Base-by-base conservation (phyloP, 345 rosid species). In the Corymbia maculata region DNA sequence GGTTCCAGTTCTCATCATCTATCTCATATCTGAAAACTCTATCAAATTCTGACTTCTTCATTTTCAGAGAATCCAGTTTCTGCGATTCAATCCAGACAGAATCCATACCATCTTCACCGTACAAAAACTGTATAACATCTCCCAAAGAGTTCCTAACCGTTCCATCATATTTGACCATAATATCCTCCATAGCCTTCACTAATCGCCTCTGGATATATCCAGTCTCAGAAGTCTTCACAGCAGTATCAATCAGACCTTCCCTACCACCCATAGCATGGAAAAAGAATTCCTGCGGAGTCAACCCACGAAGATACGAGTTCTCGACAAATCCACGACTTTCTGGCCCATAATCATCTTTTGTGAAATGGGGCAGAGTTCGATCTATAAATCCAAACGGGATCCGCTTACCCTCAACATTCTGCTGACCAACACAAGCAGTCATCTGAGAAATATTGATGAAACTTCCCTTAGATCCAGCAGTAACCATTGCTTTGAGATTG, bases 251-350 rank as follows among this genome's bases (percentile, higher is more conserved):
- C 86, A 97, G 99, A 94, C 99, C 99, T 93, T 97, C 99, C 91
- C 99, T 94, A 94, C 99, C 99, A 92, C 99, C 99, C 99, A 97
- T 97, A 5, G 99, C 99, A 91, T 97, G 99, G 87, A 97, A 97
- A 92, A 97, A 97, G 95, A 97, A 97, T 92, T 97, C 99, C 88
- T 97, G 99, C 8, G 99, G 99, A 55, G 99, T 97, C 96, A 97
- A 90, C 75, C 99, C 99, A 90, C 99, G 98, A 64, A 97, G 92
- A 90, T 97, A 97, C 1, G 99, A 97, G 91, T 97, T 97, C 94
- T 97, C 99, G 28, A 97, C 99, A 92, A 97, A 97, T 49, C 99
- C 99, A 89, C 99, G 98, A 94, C 99, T 97, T 90, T 97, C 99
- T 8, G 99, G 99, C 86, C 99, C 99, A 89, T 92, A 93, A 88